phyloP scores from a whole-genome alignment of 1,139 yeast genomes.

The Lipomyces yarrowii region DNA sequence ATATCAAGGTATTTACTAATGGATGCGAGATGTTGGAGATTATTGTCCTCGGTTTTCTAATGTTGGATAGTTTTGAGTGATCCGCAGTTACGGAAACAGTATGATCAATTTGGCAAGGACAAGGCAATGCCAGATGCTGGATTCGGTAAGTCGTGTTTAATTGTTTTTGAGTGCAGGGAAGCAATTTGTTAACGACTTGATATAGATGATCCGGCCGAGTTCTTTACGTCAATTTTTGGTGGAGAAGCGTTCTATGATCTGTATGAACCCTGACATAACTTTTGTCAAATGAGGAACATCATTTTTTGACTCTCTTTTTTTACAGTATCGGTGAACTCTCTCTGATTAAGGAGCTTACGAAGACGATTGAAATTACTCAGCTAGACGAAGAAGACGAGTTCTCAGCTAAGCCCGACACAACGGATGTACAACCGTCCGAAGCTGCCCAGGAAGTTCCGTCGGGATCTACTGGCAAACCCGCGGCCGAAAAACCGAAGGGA shows the following conservation, averaged over 20 bases:
- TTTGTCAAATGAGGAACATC: background rate
- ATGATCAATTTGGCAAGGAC: constrained; percentile 85
- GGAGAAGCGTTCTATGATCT: constrained; percentile 88
- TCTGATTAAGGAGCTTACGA: constrained; percentile 76
- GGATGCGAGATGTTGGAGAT: background rate
- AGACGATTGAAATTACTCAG: constrained; percentile 71
- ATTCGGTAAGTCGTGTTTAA: constrained; percentile 48
- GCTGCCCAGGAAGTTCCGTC: constrained; percentile 8
- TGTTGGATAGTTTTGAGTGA: constrained; percentile 81
- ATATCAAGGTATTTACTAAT: constrained; percentile 38
- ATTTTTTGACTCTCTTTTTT: background rate
- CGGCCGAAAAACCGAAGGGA: background rate
- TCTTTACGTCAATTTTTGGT: constrained; percentile 85
- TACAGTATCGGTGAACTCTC: constrained; percentile 79
- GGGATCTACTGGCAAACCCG: background rate
- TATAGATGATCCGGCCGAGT: constrained; percentile 75
- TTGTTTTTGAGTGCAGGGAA: constrained; percentile 36
- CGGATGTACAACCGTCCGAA: background rate
- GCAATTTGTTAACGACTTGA: constrained; percentile 38
- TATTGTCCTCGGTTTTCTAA: background rate
- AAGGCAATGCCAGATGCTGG: constrained; percentile 81
- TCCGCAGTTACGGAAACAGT: constrained; percentile 67
- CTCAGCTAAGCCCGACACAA: constrained; percentile 27
- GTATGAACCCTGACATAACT: constrained; percentile 34
- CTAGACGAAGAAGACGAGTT: constrained; percentile 81